Conservation (phyloP, 768 basidiomycete genomes). For the Kwoniella sp. region DNA sequence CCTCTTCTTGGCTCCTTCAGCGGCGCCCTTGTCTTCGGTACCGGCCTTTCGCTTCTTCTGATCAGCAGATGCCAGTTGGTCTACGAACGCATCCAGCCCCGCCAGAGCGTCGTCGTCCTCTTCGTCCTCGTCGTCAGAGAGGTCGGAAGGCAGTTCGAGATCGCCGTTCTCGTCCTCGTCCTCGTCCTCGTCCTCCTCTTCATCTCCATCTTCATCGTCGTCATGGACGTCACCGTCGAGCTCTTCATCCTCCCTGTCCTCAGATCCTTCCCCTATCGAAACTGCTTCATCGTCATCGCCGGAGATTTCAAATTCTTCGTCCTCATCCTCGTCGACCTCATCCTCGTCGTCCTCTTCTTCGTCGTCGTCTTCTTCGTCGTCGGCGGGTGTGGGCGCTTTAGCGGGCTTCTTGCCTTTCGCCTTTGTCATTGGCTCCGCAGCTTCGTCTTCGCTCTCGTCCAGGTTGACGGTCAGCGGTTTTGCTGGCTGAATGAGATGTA, state of each 20-base stretch:
- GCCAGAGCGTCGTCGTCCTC: slow-evolving; percentile 60
- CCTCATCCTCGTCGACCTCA: slow-evolving; percentile 31
- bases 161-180: slow-evolving; percentile 59
- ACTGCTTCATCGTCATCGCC: slow-evolving; percentile 61
- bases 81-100: slow-evolving; percentile 72
- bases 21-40: slow-evolving; percentile 60
- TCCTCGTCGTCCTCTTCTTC: slow-evolving; percentile 38
- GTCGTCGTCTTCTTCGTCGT: slow-evolving; percentile 22
- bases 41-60: slow-evolving; percentile 78
- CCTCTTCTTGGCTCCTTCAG: slow-evolving; percentile 59
- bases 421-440: slow-evolving; percentile 53
- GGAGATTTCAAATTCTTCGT: slow-evolving; percentile 47
- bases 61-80: slow-evolving; percentile 64
- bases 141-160: slow-evolving; percentile 43
- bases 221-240: slow-evolving; percentile 21
- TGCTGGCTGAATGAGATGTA: slow-evolving; percentile 26
- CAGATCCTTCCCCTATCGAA: slow-evolving; percentile 17
- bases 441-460: slow-evolving; percentile 61
- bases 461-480: slow-evolving; percentile 54
- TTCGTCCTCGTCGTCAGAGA: slow-evolving; percentile 50
- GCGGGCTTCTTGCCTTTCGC: slow-evolving; percentile 35
- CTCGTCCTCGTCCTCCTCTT: slow-evolving; percentile 53
- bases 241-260: slow-evolving; percentile 26
- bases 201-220: slow-evolving; percentile 28
- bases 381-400: slow-evolving; percentile 33